Evolutionary conservation across 2,329 filamentous ascomycete genomes (phyloP).

Genomic region (Aspergillus bombycis): DNA sequence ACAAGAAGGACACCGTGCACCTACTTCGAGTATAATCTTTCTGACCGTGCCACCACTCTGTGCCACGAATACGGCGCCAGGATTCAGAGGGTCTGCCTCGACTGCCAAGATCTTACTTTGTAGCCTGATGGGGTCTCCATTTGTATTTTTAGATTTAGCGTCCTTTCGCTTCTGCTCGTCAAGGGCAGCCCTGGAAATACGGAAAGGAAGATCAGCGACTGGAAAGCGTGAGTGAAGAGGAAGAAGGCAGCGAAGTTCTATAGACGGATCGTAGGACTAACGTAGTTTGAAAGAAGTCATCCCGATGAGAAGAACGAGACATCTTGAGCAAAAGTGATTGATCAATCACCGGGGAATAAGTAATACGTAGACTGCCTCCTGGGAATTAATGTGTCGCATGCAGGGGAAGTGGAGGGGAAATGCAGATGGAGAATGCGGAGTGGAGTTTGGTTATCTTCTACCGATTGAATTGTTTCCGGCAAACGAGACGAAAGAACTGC

Average conservation of each 20-base stretch:
- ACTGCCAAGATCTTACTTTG: slow-evolving; percentile 85
- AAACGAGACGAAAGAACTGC: slow-evolving; percentile 31
- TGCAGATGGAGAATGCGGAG: neutral
- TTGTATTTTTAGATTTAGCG: slow-evolving; percentile 75
- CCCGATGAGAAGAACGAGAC: slow-evolving; percentile 72
- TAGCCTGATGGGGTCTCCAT: slow-evolving; percentile 78
- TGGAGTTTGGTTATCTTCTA: neutral
- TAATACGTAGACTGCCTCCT: neutral
- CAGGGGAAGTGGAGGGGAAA: neutral
- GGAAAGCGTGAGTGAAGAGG: neutral
- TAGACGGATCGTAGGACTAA: slow-evolving; percentile 48
- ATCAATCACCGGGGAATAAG: too few relatives aligned
- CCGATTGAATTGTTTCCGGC: neutral
- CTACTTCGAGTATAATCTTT: slow-evolving; percentile 74
- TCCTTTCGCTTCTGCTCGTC: slow-evolving; percentile 64
- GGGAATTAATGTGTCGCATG: neutral
- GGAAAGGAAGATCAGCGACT: slow-evolving; percentile 16
- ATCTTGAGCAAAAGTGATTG: slow-evolving; percentile 37
- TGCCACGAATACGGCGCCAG: slow-evolving; percentile 72
- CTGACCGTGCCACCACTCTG: slow-evolving; percentile 84
- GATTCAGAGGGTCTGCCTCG: slow-evolving; percentile 65
- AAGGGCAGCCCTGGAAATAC: slow-evolving; percentile 48
- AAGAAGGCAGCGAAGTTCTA: neutral
- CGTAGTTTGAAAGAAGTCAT: slow-evolving; percentile 93
- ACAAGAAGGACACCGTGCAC: slow-evolving; percentile 41